Evolutionary conservation across 129 eudicot species (phyloP).

Genomic region (Escallonia herrerae): DNA sequence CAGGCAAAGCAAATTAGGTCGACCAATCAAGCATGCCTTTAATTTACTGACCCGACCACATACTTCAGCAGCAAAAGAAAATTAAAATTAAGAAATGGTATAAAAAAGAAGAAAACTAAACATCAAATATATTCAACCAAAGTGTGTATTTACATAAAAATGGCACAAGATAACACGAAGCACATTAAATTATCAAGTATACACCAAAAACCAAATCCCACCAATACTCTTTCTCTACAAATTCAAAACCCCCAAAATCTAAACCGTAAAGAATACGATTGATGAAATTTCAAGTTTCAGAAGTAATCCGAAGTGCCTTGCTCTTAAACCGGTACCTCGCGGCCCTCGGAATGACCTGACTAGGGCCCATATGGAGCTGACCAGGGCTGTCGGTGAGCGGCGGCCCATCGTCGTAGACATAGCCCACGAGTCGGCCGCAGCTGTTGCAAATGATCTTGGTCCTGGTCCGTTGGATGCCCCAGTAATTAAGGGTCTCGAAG

Average conservation of each 20-base stretch:
- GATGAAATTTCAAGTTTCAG: slow-evolving; percentile 33
- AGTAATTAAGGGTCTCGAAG: slow-evolving; percentile 82
- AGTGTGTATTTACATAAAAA: slow-evolving; percentile 1
- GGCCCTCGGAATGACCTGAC: slow-evolving; percentile 84
- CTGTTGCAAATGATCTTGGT: slow-evolving; percentile 62
- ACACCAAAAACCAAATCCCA: neutral
- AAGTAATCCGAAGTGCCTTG: slow-evolving; percentile 45
- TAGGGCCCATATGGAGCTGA: slow-evolving; percentile 85
- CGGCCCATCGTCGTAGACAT: slow-evolving; percentile 82
- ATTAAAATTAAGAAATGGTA: too few relatives aligned
- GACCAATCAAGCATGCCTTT: too few relatives aligned
- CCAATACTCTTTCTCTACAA: too few relatives aligned
- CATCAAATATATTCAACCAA: neutral
- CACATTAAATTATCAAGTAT: too few relatives aligned
- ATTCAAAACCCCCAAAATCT: slow-evolving; percentile 8
- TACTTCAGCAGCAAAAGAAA: neutral
- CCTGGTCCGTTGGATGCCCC: slow-evolving; percentile 92
- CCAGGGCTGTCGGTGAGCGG: slow-evolving; percentile 69
- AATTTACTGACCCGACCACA: neutral
- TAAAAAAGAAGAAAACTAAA: neutral
- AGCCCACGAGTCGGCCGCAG: slow-evolving; percentile 57
- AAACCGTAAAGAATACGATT: neutral
- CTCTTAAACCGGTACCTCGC: slow-evolving; percentile 79
- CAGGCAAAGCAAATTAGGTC: too few relatives aligned
- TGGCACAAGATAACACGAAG: too few relatives aligned